Conservation (phyloP, 345 rosid genomes). For the Salix suchowensis region DNA sequence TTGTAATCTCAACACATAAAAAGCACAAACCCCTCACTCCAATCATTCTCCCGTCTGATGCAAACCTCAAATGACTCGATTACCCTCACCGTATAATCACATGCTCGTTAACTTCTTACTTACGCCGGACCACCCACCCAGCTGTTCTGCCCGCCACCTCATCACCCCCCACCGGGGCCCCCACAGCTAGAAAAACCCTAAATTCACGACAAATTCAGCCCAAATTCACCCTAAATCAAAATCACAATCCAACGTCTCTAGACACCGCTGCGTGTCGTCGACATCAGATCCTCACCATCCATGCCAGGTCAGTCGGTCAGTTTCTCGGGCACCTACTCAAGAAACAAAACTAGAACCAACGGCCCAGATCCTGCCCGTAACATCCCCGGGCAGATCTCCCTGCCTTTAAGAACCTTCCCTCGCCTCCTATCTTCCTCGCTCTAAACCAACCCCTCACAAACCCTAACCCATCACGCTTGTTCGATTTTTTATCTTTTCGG, state of each 20-base stretch:
- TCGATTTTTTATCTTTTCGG: background rate
- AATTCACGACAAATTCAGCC: conserved; percentile 41
- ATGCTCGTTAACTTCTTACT: conserved; percentile 31
- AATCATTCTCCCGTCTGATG: background rate
- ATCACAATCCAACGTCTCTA: conserved; percentile 15
- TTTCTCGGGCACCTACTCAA: conserved; percentile 23
- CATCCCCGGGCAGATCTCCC: conserved; percentile 45
- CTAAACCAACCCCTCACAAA: conserved; percentile 22
- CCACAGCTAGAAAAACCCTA: conserved; percentile 26
- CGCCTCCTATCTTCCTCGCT: conserved; percentile 41
- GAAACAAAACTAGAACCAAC: background rate
- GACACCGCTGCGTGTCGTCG: conserved; percentile 15
- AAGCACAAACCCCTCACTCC: background rate
- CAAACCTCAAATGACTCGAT: background rate
- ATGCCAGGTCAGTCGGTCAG: conserved; percentile 49
- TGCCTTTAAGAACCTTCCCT: conserved; percentile 49
- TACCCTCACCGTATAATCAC: conserved; percentile 23
- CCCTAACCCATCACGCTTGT: conserved; percentile 13
- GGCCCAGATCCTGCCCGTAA: conserved; percentile 34
- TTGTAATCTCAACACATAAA: background rate
- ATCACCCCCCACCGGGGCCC: conserved; percentile 16
- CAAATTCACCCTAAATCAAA: conserved; percentile 38
- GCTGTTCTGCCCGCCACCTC: conserved; percentile 39
- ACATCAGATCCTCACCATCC: conserved; percentile 27
- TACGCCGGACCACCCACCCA: conserved; percentile 31